These are phyloP conservation scores for Phialocephala sp. DNA, from an alignment of 2,329 filamentous ascomycete species.

Conservation along the genomic window DNA sequence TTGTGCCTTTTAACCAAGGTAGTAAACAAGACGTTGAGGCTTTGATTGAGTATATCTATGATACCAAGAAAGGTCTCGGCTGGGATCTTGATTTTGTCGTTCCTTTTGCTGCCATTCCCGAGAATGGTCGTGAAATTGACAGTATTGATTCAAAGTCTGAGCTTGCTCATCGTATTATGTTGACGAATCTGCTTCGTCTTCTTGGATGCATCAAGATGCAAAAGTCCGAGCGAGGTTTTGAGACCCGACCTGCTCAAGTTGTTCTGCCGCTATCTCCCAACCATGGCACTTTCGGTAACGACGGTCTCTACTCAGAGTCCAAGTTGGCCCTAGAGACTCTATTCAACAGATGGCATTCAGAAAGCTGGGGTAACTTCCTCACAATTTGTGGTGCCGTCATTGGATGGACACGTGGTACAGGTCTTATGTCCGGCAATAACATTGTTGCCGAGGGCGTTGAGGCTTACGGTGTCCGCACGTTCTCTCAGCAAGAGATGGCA, in stretches of 20 bases:
- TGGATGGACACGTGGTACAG: constrained; percentile 97
- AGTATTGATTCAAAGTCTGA: constrained; percentile 97
- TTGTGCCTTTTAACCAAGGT: constrained; percentile 98
- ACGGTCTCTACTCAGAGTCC: constrained; percentile 97
- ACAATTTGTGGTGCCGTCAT: constrained; percentile 98
- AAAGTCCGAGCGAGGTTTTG: constrained; percentile 85
- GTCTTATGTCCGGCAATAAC: constrained; percentile 98
- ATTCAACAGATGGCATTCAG: constrained; percentile 98
- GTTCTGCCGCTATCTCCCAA: constrained; percentile 96
- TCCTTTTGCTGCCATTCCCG: constrained; percentile 95
- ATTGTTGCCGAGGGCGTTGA: constrained; percentile 97
- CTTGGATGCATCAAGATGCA: constrained; percentile 89
- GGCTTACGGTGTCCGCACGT: constrained; percentile 94
- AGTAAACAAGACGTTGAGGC: constrained; percentile 98
- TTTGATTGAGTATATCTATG: constrained; percentile 94
- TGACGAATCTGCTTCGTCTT: constrained; percentile 93
- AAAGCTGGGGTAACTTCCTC: constrained; percentile 96
- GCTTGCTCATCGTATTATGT: constrained; percentile 97
- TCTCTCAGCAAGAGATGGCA: constrained; percentile 99
- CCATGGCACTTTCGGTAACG: constrained; percentile 97
- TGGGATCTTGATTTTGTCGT: constrained; percentile 98
- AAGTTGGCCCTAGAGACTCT: constrained; percentile 96
- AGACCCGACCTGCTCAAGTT: constrained; percentile 95
- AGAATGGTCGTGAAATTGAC: constrained; percentile 97
- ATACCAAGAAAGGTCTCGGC: constrained; percentile 91